Evolutionary conservation across 106 monocot species (phyloP), one percentile per base, ranked within the genome.

Genomic region (Acanthochlamys bracteata): DNA sequence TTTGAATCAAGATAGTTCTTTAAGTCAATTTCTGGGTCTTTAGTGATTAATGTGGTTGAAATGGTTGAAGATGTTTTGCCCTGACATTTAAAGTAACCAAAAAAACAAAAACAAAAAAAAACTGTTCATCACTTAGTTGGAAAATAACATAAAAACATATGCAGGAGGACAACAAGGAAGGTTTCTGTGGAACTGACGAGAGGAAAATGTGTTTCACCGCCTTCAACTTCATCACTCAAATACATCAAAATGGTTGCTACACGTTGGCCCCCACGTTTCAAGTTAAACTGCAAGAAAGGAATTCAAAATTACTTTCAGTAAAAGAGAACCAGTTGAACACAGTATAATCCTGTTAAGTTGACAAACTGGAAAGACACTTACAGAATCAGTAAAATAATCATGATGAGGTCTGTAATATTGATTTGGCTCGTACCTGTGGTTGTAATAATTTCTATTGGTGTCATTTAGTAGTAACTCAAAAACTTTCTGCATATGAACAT

Each of bases 341-440:
- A n/a, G n/a, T n/a, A n/a, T n/a, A n/a, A n/a, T n/a, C n/a, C n/a
- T n/a, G n/a, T n/a, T 6, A 54, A 19, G n/a, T 54, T 54, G 7
- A 54, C 10, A 19, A 54, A 17, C 53, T 16, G n/a, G 53, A 41
- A 21, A 57, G 49, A 33, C 73, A 70, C 81, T 82, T 82, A 93
- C 92, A 61, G 69, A 57, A 58, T 93, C 92, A 62, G 84, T 73
- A 67, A 93, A 93, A 63, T 80, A 93, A 77, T 93, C 92, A 76
- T 85, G 79, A 80, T 90, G 85, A 47, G 83, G 81, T 39, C 41
- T 75, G 68, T 86, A 91, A 66, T 74, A 81, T 66, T 83, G 80
- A 62, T 59, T 70, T 55, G 47, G 14, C 65, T 83, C 83, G 66
- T 83, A 88, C 74, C 87, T 83, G 69, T 43, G 71, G 43, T 40